Conservation (phyloP, 2,329 filamentous ascomycete genomes). For the Penicillium sp. region DNA sequence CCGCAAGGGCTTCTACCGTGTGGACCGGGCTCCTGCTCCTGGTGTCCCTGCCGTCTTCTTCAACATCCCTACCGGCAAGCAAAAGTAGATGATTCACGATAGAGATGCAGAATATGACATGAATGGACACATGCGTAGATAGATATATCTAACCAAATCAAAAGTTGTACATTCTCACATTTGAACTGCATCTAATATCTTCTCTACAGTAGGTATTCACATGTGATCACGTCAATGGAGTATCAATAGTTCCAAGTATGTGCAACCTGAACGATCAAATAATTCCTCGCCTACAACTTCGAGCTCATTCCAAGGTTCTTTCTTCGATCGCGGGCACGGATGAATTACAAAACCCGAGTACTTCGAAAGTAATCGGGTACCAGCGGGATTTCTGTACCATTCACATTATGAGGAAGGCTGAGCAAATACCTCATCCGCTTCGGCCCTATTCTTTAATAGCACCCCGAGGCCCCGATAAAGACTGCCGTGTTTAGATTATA, state of each 20-base stretch:
- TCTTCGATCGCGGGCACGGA: too few species aligned
- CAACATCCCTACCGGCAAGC: constrained; percentile 68
- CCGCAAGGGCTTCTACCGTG: constrained; percentile 85
- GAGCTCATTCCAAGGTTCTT: too few species aligned
- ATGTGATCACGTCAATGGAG: too few species aligned
- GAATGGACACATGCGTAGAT: background rate
- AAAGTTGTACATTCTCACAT: background rate
- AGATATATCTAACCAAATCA: background rate
- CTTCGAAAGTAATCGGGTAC: background rate
- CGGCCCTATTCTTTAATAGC: background rate
- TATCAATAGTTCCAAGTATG: too few species aligned
- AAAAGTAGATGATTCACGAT: constrained; percentile 26
- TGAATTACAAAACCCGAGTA: too few species aligned
- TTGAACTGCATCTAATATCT: background rate
- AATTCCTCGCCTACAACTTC: too few species aligned
- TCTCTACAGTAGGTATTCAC: too few species aligned
- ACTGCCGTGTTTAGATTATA: background rate
- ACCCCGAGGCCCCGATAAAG: too few species aligned
- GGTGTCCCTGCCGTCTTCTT: constrained; percentile 64
- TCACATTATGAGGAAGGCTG: background rate
- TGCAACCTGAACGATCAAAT: too few species aligned
- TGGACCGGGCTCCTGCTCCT: constrained; percentile 65
- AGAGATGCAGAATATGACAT: background rate
- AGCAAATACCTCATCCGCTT: background rate
- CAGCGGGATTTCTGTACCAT: background rate